Conservation (phyloP, 2,329 filamentous ascomycete genomes). For the Xylaria multiplex region DNA sequence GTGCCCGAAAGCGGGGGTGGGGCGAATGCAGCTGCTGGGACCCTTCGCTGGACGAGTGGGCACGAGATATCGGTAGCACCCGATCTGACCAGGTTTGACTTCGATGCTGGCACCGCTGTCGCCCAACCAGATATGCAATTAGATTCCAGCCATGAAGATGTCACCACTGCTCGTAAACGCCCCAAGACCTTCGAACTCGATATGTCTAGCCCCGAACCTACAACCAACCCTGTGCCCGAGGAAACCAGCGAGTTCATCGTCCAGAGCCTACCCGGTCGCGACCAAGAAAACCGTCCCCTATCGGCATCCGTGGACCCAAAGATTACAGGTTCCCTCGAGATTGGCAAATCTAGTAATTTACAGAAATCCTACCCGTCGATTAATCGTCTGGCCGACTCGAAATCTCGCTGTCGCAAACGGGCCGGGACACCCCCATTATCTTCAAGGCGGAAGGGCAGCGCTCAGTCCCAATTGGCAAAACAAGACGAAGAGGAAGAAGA, state of each 20-base stretch:
- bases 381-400: constrained; percentile 54
- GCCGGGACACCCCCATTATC: constrained; percentile 45
- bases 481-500: constrained; percentile 47
- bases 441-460: constrained; percentile 39
- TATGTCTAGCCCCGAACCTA: constrained; percentile 29
- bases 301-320: constrained; percentile 42
- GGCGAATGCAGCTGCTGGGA: constrained; percentile 46
- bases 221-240: constrained; percentile 10
- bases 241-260: constrained; percentile 33
- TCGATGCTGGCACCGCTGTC: constrained; percentile 41
- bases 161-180: constrained; percentile 52
- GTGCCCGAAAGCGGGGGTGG: constrained; percentile 57
- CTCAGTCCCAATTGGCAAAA: constrained; percentile 43
- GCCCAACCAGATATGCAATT: constrained; percentile 43
- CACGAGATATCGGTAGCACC: constrained; percentile 29
- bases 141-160: constrained; percentile 47
- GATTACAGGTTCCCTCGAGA: constrained; percentile 35
- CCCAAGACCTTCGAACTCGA: constrained; percentile 48
- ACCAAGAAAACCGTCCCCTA: constrained; percentile 35
- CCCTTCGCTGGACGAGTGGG: constrained; percentile 23
- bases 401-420: constrained; percentile 48
- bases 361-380: constrained; percentile 53
- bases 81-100: constrained; percentile 43
- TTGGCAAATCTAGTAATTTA: constrained; percentile 38
- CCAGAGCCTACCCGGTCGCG: constrained; percentile 29